Base-by-base conservation (phyloP, 371 early-diverging fungal species). In the Neoconidiobolus thromboides region DNA sequence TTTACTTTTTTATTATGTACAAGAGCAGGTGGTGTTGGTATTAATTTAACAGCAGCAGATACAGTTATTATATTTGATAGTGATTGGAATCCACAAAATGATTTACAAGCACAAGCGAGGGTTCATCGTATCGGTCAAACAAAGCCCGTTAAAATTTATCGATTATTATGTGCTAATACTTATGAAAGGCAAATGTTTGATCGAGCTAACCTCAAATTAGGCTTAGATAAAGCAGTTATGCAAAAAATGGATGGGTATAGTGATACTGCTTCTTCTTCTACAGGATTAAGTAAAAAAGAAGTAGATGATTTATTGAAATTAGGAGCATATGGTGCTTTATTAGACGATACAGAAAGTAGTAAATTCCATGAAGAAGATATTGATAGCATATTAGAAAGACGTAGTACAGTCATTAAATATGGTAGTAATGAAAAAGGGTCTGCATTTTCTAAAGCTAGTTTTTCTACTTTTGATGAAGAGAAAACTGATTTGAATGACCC, bases 21-120 rank as follows among this genome's bases (percentile, higher is more conserved):
- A 0, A 73, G 91, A 43, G 91, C 91, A 1, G 96, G 96, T 64
- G 96, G 96, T 49, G 85, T 91, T 4, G 98, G 98, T 55, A 87
- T 97, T 64, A 97, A 95, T 66, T 72, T 97, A 67, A 90, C 73
- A 40, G 89, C 90, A 12, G 95, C 98, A 4, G 94, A 94, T 68
- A 93, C 93, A 0, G 91, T 91, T 60, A 87, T 95, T 55, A 91
- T 96, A 59, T 93, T 83, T 71, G 96, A 97, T 73, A 85, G 86
- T 61, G 96, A 97, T 67, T 95, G 93, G 93, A 98, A 95, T 70
- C 96, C 96, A 14, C 93, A 94, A 70, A 91, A 89, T 68, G 98
- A 97, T 70, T 67, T 93, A 60, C 95, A 98, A 71, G 98, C 98
- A 1, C 86, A 91, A 66, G 88, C 87, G 9, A 79, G 96, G 61